These are phyloP conservation scores for Aspergillus fumigatus DNA, from an alignment of 2,329 filamentous ascomycete genomes.

Conservation along the genomic window DNA sequence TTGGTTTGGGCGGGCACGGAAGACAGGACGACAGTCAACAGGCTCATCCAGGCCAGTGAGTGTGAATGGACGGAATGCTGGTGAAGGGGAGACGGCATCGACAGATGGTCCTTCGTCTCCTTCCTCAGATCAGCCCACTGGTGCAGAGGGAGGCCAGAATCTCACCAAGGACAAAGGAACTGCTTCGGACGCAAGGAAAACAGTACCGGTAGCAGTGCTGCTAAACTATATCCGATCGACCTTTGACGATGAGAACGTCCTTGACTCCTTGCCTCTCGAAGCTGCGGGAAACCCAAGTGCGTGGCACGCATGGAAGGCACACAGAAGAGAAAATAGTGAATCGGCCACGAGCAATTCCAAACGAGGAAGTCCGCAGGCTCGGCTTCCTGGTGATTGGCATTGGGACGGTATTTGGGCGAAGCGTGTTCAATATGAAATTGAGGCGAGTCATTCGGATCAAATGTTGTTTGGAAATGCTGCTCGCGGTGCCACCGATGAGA, in stretches of 20 bases:
- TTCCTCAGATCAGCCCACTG: slow-evolving; percentile 3
- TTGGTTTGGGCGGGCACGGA: slow-evolving; percentile 69
- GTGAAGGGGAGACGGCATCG: slow-evolving; percentile 1
- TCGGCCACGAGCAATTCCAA: slow-evolving; percentile 27
- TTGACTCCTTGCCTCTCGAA: slow-evolving; percentile 74
- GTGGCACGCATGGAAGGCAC: slow-evolving; percentile 86
- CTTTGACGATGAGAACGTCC: slow-evolving; percentile 70
- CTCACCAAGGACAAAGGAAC: slow-evolving; percentile 10
- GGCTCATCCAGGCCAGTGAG: slow-evolving; percentile 42
- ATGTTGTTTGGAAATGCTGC: slow-evolving; percentile 68
- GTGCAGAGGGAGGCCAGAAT: slow-evolving; percentile 5
- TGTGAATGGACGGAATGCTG: slow-evolving; percentile 29
- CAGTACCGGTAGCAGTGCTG: slow-evolving; percentile 61
- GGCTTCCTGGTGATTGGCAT: slow-evolving; percentile 82
- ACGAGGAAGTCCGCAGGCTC: slow-evolving; percentile 43
- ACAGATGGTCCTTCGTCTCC: slow-evolving; percentile 2
- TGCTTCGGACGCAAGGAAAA: slow-evolving; percentile 26
- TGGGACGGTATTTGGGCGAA: slow-evolving; percentile 98
- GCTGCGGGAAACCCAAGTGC: slow-evolving; percentile 86
- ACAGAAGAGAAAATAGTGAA: slow-evolving; percentile 47
- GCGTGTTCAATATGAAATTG: slow-evolving; percentile 73
- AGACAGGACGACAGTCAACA: slow-evolving; percentile 34
- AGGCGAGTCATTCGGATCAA: slow-evolving; percentile 70
- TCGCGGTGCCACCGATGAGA: slow-evolving; percentile 58
- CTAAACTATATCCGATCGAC: slow-evolving; percentile 76